These are phyloP conservation scores for Saksenaea vasiformis DNA, from an alignment of 371 early-diverging fungal species.

Conservation along the genomic window DNA sequence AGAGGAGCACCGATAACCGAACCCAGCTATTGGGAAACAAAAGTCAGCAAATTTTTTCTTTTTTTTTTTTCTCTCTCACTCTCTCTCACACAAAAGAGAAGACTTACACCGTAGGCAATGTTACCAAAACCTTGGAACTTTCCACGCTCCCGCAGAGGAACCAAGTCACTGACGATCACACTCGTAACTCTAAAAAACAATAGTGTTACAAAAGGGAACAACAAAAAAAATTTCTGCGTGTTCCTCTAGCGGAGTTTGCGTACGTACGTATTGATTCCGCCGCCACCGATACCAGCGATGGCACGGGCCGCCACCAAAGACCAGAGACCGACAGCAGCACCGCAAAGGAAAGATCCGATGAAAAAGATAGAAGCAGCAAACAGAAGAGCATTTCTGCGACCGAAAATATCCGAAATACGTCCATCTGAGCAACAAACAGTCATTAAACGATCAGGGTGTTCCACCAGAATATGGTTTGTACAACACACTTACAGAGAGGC, in stretches of 20 bases:
- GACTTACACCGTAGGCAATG: conserved; percentile 45
- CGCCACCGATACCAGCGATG: conserved; percentile 81
- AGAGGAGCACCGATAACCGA: conserved; percentile 73
- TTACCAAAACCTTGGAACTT: conserved; percentile 51
- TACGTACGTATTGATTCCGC: conserved; percentile 48
- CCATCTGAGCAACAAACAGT: conserved; percentile 34
- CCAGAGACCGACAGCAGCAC: conserved; percentile 58
- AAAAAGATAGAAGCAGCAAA: conserved; percentile 61
- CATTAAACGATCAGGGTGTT: conserved; percentile 9
- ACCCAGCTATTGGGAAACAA: conserved; percentile 65
- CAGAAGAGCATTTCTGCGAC: conserved; percentile 60
- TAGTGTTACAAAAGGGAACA: too few species aligned
- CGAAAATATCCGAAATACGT: conserved; percentile 69
- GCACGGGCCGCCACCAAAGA: conserved; percentile 76
- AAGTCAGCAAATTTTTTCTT: conserved; percentile 23
- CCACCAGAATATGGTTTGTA: not conserved
- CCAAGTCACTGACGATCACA: conserved; percentile 45
- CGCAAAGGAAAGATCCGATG: conserved; percentile 59
- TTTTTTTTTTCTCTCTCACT: not conserved
- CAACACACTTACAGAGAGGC: conserved; percentile 64
- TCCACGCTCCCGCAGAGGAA: conserved; percentile 53
- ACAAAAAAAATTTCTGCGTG: not conserved
- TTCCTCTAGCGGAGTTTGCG: not conserved
- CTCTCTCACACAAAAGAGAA: not conserved
- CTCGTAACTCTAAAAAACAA: conserved; percentile 22